These are phyloP conservation scores for Ophiorrhiza pumila DNA, from an alignment of 257 asterid species.

Conservation along the genomic window DNA sequence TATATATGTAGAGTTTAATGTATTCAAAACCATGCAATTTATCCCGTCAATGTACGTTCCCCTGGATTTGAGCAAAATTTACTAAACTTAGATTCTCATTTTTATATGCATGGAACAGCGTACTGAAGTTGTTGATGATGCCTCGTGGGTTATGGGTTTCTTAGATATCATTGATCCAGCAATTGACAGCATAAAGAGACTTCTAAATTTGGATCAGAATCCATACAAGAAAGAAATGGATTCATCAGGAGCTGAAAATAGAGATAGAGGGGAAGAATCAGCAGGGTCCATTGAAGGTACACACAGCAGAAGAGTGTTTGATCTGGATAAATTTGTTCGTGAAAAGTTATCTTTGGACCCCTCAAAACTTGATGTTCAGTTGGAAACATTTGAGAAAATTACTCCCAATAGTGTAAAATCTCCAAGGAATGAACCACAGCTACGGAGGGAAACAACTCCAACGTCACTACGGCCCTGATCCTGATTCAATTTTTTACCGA, in stretches of 20 bases:
- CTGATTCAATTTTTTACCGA: background rate
- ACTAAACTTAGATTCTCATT: no score
- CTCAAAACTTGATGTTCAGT: slow-evolving; percentile 51
- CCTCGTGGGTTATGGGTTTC: slow-evolving; percentile 96
- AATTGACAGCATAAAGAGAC: slow-evolving; percentile 72
- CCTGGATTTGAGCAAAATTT: no score
- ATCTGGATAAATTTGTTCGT: slow-evolving; percentile 61
- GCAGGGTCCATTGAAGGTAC: slow-evolving; percentile 13
- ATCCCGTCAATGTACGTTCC: no score
- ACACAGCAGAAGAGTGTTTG: slow-evolving; percentile 43
- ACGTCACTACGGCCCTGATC: slow-evolving; percentile 19
- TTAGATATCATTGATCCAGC: slow-evolving; percentile 91
- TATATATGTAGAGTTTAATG: background rate
- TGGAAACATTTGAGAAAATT: slow-evolving; percentile 26
- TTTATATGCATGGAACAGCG: slow-evolving; percentile 79
- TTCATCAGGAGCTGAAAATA: slow-evolving; percentile 18
- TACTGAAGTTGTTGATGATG: slow-evolving; percentile 89
- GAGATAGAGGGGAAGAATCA: slow-evolving; percentile 24
- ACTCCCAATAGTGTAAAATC: slow-evolving; percentile 28
- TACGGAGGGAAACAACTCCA: slow-evolving; percentile 17
- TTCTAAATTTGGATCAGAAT: slow-evolving; percentile 40
- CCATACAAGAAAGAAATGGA: slow-evolving; percentile 21
- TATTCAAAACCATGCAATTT: background rate
- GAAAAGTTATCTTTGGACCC: slow-evolving; percentile 67
- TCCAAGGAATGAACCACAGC: slow-evolving; percentile 27